Evolutionary conservation across 768 basidiomycete genomes (phyloP).

Genomic region (Tulasnella sp.): DNA sequence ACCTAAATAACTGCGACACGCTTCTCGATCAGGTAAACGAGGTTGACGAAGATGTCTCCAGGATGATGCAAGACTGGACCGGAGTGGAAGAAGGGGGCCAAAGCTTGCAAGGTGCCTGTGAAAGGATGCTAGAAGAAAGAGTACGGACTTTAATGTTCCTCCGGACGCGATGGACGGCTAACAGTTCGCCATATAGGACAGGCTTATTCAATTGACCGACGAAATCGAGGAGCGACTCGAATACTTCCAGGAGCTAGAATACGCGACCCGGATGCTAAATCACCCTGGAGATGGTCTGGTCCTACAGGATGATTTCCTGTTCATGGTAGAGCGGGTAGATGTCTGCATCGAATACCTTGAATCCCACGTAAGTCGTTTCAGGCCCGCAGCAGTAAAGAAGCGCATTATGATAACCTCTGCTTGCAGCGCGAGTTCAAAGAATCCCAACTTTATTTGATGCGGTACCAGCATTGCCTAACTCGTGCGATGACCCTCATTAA

Average conservation of each 20-base stretch:
- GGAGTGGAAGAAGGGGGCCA: slow-evolving; percentile 83
- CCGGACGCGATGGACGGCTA: slow-evolving; percentile 35
- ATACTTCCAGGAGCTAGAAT: slow-evolving; percentile 91
- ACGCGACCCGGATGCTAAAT: slow-evolving; percentile 87
- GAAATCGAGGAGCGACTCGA: slow-evolving; percentile 71
- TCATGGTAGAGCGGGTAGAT: slow-evolving; percentile 93
- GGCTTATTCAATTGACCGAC: slow-evolving; percentile 65
- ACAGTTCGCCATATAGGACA: slow-evolving; percentile 37
- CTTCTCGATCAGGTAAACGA: slow-evolving; percentile 61
- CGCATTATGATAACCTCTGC: background rate
- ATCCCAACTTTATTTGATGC: slow-evolving; percentile 86
- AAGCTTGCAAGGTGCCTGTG: slow-evolving; percentile 83
- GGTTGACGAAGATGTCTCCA: slow-evolving; percentile 59
- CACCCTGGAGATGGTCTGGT: slow-evolving; percentile 89
- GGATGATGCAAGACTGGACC: slow-evolving; percentile 75
- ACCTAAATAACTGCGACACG: slow-evolving; percentile 66
- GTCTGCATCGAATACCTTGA: slow-evolving; percentile 88
- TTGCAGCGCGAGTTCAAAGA: slow-evolving; percentile 79
- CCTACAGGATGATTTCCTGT: slow-evolving; percentile 79
- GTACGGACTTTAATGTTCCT: background rate
- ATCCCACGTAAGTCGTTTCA: slow-evolving; percentile 51
- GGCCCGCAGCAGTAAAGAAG: background rate
- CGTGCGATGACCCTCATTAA: slow-evolving; percentile 97
- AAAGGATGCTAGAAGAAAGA: slow-evolving; percentile 77
- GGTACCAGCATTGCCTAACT: slow-evolving; percentile 97